Base-by-base conservation (phyloP, 2,329 filamentous ascomycete species). In the Tolypocladium guangdongense region DNA sequence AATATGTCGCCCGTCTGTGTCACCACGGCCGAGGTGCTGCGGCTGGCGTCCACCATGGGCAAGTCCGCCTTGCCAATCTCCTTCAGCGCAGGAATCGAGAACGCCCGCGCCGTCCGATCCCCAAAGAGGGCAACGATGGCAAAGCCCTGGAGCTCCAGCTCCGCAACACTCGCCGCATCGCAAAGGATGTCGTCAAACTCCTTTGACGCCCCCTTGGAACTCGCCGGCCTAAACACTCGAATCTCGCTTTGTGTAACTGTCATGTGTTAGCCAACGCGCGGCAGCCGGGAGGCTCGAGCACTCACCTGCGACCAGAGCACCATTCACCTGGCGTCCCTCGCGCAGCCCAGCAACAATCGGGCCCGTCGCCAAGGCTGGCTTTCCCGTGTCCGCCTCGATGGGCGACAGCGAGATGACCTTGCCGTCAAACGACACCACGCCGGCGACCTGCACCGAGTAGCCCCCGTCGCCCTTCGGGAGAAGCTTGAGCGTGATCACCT, bases 151-250 rank as follows among this genome's bases (percentile, higher is more conserved):
- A 86, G 77, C 62, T 90, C 84, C 35, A 87, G 84, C 52, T 88
- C 83, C 0, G 87, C 84, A 0, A 97, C 82, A 3, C 79, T 76
- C 2, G 93, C 92, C 1, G 88, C 79, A 62, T 95, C 86, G 65
- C 92, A 97, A 41, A 95, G 74, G 55, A 75, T 82, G 59, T 88
- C 84, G 62, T 96, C 90, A 71, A 93, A 97, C 1, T 84, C 83
- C 62, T 93, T 96, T 53, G 90, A 88, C 0, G 92, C 91, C n/a
- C 92, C 93, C 70, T 96, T 97, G 22, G 84, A 78, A 1, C 81
- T 82, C 3, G 90, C 84, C 0, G 93, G 92, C 59, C 85, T 88
- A 75, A 96, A 96, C 49, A 99, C 83, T 53, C 91, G 83, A n/a
- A 84, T 86, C 61, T 90, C 89, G 1, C 85, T 88, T 66, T 79